These are phyloP conservation scores for Saccharomycopsis schoenii DNA, from an alignment of 805 yeast species.

Conservation along the genomic window DNA sequence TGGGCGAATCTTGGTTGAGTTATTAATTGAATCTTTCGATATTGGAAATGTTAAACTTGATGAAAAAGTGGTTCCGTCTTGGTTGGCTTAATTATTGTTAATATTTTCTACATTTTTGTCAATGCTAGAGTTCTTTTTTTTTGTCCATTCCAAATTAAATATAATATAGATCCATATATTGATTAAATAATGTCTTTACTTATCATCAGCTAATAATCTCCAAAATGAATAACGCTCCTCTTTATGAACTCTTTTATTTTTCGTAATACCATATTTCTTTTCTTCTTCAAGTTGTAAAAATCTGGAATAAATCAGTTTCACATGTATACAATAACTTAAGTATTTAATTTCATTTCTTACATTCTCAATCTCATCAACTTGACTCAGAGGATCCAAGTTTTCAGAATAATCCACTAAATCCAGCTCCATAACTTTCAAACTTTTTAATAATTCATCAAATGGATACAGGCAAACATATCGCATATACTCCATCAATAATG, in stretches of 20 bases:
- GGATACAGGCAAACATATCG: background rate
- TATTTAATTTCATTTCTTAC: background rate
- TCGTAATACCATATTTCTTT: background rate
- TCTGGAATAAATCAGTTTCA: background rate
- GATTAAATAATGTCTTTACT: background rate
- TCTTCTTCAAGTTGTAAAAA: background rate
- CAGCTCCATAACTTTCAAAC: background rate
- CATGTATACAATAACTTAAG: background rate
- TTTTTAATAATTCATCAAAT: background rate
- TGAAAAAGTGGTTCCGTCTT: slow-evolving; percentile 35
- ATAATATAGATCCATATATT: background rate
- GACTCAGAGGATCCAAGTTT: background rate
- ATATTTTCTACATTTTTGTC: background rate
- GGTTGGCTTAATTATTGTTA: slow-evolving; percentile 25
- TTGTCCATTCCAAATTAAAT: background rate
- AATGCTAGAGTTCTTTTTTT: no score
- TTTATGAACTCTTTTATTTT: background rate
- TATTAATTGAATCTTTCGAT: slow-evolving; percentile 70
- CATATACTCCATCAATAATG: background rate
- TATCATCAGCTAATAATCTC: background rate
- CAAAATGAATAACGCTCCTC: background rate
- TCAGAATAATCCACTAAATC: background rate
- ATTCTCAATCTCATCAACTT: background rate
- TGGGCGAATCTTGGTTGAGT: slow-evolving; percentile 84
- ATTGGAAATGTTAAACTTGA: slow-evolving; percentile 34